phyloP scores from a whole-genome alignment of 805 yeast species.

The Kazachstania kunashirensis region DNA sequence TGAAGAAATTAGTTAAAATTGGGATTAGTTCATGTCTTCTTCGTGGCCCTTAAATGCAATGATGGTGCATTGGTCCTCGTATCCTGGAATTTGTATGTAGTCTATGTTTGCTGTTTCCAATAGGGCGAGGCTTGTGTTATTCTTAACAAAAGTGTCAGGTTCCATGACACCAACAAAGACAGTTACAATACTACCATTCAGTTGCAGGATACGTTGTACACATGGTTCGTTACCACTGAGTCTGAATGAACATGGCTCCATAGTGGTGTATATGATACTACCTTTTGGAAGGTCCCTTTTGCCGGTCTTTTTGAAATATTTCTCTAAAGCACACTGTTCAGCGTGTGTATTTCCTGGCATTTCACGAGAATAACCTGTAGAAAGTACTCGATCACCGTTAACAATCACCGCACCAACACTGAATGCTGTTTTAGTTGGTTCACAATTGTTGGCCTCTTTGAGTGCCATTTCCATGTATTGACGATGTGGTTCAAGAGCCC shows the following conservation, averaged over 20 bases:
- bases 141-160: slow-evolving; percentile 76
- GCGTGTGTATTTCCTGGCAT: slow-evolving; percentile 94
- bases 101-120: slow-evolving; percentile 50
- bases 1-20: no score
- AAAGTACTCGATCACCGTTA: slow-evolving; percentile 49
- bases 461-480: slow-evolving; percentile 69
- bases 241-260: slow-evolving; percentile 93
- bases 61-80: slow-evolving; percentile 58
- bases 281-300: slow-evolving; percentile 51
- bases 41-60: slow-evolving; percentile 49
- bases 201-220: slow-evolving; percentile 59
- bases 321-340: slow-evolving; percentile 86
- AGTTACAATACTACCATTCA: slow-evolving; percentile 43
- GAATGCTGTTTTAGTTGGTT: slow-evolving; percentile 74
- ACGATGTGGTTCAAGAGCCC: slow-evolving; percentile 60
- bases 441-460: slow-evolving; percentile 69
- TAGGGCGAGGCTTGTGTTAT: slow-evolving; percentile 50
- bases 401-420: slow-evolving; percentile 90
- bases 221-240: slow-evolving; percentile 89
- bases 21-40: slow-evolving; percentile 29
- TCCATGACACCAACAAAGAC: slow-evolving; percentile 89
- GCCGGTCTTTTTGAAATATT: slow-evolving; percentile 40
- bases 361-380: slow-evolving; percentile 84
- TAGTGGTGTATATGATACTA: slow-evolving; percentile 79
- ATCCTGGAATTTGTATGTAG: slow-evolving; percentile 77